Evolutionary conservation across 2,329 filamentous ascomycete species (phyloP).

Genomic region (Beauveria sp.): DNA sequence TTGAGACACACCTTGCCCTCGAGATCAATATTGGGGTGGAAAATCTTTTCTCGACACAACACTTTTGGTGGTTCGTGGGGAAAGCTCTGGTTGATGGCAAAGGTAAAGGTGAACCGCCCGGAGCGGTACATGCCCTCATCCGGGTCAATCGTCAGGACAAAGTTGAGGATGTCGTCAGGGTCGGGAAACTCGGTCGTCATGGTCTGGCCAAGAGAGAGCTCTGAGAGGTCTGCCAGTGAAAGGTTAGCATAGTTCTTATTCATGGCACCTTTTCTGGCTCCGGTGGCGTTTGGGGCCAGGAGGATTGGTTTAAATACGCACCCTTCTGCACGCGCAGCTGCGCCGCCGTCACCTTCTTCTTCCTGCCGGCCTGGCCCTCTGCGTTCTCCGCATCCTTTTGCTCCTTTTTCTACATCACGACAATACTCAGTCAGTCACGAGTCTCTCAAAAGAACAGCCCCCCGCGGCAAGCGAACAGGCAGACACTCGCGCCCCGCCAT

Average conservation of each 20-base stretch:
- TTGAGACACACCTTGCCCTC: conserved; percentile 98
- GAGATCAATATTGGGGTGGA: conserved; percentile 97
- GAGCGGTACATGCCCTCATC: conserved; percentile 86
- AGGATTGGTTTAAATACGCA: conserved; percentile 25
- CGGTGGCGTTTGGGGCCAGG: neutral
- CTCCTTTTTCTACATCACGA: conserved; percentile 70
- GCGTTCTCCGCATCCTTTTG: conserved; percentile 91
- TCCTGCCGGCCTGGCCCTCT: conserved; percentile 68
- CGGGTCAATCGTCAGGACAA: conserved; percentile 71
- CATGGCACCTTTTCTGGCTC: neutral
- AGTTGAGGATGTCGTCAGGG: conserved; percentile 80
- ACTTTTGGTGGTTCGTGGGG: conserved; percentile 97
- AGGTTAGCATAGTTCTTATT: neutral
- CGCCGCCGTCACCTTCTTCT: conserved; percentile 97
- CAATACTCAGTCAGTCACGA: conserved; percentile 23
- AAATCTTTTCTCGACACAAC: conserved; percentile 95
- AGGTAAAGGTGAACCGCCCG: conserved; percentile 81
- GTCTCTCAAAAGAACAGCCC: neutral
- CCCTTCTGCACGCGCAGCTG: conserved; percentile 95
- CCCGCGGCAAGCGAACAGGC: neutral
- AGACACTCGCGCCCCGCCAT: neutral
- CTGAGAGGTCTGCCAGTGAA: conserved; percentile 59
- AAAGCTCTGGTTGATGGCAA: conserved; percentile 89
- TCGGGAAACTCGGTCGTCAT: conserved; percentile 79
- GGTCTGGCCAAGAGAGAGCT: conserved; percentile 68